A percentile compares a stretch with the other conserved stretches of the same genome.
These are phyloP conservation scores for Plasmodium billcollinsi DNA, from an alignment of 169 alveolate genomes.

Conservation along the genomic window DNA sequence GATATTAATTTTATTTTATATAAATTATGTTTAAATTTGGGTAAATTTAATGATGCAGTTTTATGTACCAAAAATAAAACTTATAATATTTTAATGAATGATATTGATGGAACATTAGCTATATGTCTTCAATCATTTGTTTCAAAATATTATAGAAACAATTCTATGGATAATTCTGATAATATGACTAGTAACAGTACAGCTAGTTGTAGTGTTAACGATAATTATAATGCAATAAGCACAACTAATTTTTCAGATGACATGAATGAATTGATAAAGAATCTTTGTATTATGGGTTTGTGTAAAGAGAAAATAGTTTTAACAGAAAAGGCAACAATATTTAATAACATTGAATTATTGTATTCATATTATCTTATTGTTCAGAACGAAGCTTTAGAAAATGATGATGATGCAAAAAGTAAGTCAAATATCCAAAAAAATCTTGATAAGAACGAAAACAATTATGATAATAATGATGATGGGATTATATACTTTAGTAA, in stretches of 20 bases:
- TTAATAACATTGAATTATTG: slow-evolving; percentile 49
- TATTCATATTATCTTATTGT: slow-evolving; percentile 50
- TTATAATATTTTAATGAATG: slow-evolving; percentile 48
- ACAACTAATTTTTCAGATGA: not conserved
- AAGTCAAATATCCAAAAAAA: not conserved
- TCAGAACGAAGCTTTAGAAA: slow-evolving; percentile 19
- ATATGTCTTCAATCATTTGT: slow-evolving; percentile 56
- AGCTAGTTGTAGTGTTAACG: not conserved
- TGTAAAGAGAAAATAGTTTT: slow-evolving; percentile 62
- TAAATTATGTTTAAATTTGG: slow-evolving; percentile 54
- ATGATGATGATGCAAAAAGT: not conserved
- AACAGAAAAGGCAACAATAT: slow-evolving; percentile 60
- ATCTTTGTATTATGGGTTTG: slow-evolving; percentile 70
- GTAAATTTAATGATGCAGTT: slow-evolving; percentile 65
- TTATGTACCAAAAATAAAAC: slow-evolving; percentile 72
- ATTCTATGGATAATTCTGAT: not conserved
- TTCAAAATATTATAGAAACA: slow-evolving; percentile 29
- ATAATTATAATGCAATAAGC: not conserved
- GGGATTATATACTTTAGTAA: slow-evolving; percentile 59
- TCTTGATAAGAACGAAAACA: not conserved
- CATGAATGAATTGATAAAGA: slow-evolving; percentile 41
- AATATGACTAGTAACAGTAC: not conserved
- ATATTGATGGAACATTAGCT: slow-evolving; percentile 74
- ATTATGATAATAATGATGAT: slow-evolving; percentile 14
- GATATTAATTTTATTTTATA: slow-evolving; percentile 63